These are phyloP conservation scores for Abrus pulchellus DNA, from an alignment of 306 rosid genomes.

Conservation along the genomic window DNA sequence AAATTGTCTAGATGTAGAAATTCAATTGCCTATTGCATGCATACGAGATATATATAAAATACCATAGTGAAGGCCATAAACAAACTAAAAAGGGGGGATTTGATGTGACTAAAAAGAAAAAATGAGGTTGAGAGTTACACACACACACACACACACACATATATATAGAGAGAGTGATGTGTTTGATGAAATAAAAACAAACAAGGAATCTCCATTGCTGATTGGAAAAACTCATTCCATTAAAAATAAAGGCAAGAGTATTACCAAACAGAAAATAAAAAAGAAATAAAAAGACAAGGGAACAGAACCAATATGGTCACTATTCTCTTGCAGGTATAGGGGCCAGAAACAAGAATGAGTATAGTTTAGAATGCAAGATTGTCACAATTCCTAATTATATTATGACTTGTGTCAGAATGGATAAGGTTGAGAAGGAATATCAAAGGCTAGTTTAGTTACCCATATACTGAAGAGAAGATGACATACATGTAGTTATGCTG, in stretches of 20 bases:
- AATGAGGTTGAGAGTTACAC: too few relatives aligned
- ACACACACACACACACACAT: too few relatives aligned
- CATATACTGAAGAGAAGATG: background rate
- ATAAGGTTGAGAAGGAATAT: conserved; percentile 4
- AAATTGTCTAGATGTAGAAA: conserved; percentile 16
- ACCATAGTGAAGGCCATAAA: background rate
- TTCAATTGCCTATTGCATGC: background rate
- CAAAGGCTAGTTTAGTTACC: background rate
- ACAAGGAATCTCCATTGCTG: conserved; percentile 5
- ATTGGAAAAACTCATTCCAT: conserved; percentile 10
- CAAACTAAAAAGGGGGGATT: background rate
- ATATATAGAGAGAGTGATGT: background rate
- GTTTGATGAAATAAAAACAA: background rate
- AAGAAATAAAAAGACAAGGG: background rate
- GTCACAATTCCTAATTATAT: conserved; percentile 3
- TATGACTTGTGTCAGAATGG: background rate
- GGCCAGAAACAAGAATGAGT: conserved; percentile 1
- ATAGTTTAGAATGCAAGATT: background rate
- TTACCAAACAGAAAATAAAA: background rate
- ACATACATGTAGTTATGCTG: background rate
- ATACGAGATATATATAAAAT: background rate
- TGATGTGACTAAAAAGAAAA: too few relatives aligned
- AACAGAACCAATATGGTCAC: background rate
- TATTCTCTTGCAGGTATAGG: background rate
- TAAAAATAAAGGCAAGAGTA: background rate